phyloP scores from a whole-genome alignment of 768 basidiomycete genomes.

The Suillus hirtellus region DNA sequence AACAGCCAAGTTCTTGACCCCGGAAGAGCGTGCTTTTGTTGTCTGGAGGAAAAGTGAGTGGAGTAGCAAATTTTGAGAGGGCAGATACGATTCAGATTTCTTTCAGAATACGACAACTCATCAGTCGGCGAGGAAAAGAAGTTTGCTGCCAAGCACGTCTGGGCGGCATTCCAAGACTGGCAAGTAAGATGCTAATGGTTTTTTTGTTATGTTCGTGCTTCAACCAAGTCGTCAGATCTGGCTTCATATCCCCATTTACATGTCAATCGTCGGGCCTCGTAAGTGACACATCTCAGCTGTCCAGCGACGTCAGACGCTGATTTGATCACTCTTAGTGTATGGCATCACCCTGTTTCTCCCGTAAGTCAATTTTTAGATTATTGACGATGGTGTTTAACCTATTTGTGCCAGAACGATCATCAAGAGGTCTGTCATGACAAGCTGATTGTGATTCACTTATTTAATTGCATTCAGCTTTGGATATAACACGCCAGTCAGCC shows the following conservation, averaged over 20 bases:
- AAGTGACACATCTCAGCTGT: constrained; percentile 28
- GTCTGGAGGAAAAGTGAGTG: constrained; percentile 56
- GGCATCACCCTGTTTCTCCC: constrained; percentile 73
- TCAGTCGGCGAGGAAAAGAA: constrained; percentile 61
- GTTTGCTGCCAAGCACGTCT: constrained; percentile 52
- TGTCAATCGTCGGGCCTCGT: constrained; percentile 62
- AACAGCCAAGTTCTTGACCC: constrained; percentile 61
- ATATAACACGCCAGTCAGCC: constrained; percentile 50
- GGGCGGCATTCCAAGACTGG: constrained; percentile 59
- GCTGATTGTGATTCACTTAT: constrained; percentile 10
- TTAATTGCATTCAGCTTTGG: constrained; percentile 46
- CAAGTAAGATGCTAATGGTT: constrained; percentile 40
- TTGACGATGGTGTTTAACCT: neutral
- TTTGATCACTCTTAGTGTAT: constrained; percentile 44
- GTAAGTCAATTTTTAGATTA: constrained; percentile 39
- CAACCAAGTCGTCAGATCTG: constrained; percentile 36
- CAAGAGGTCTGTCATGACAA: neutral
- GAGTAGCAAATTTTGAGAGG: neutral
- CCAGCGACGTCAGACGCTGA: neutral
- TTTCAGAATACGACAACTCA: constrained; percentile 53
- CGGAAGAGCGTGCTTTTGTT: constrained; percentile 57
- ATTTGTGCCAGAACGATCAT: constrained; percentile 13
- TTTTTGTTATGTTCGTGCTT: neutral
- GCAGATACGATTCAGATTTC: neutral
- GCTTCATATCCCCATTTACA: constrained; percentile 57